A percentile compares a stretch with the other conserved stretches of the same genome.
Conservation (phyloP, 345 rosid genomes). For the Salix udensis region DNA sequence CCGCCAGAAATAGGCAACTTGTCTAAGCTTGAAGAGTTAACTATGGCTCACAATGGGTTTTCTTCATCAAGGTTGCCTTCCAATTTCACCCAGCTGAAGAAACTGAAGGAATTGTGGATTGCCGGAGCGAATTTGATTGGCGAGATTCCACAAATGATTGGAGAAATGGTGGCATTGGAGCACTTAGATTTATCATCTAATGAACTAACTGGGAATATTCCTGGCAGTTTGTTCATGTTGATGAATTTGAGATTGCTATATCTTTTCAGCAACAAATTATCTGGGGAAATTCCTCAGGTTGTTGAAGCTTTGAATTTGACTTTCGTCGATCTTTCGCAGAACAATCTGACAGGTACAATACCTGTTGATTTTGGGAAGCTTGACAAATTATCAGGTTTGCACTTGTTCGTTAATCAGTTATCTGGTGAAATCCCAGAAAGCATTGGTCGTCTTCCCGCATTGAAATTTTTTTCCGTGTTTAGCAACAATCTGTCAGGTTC, state of each 20-base stretch:
- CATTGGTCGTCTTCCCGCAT: conserved; percentile 41
- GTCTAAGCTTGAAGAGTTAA: conserved; percentile 47
- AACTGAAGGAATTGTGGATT: conserved; percentile 32
- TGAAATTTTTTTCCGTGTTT: conserved; percentile 36
- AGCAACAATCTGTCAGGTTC: conserved; percentile 44
- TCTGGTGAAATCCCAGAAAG: conserved; percentile 51
- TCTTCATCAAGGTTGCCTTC: conserved; percentile 51
- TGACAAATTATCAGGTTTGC: conserved; percentile 16
- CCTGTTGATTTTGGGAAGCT: conserved; percentile 53
- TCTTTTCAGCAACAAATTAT: conserved; percentile 28
- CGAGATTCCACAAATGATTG: conserved; percentile 37
- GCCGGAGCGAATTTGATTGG: conserved; percentile 41
- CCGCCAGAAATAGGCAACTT: conserved; percentile 53
- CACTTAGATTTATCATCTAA: conserved; percentile 33
- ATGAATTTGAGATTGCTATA: conserved; percentile 36
- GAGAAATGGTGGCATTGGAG: conserved; percentile 45
- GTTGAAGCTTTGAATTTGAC: conserved; percentile 33
- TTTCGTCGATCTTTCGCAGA: conserved; percentile 43
- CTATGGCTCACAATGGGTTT: conserved; percentile 44
- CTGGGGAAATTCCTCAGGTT: conserved; percentile 46
- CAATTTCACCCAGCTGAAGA: conserved; percentile 46
- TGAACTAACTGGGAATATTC: conserved; percentile 39
- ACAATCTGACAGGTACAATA: conserved; percentile 43
- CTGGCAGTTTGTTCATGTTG: conserved; percentile 37
- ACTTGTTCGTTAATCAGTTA: conserved; percentile 36